Evolutionary conservation across 306 rosid genomes (phyloP).

Genomic region (Erythrophleum fordii): DNA sequence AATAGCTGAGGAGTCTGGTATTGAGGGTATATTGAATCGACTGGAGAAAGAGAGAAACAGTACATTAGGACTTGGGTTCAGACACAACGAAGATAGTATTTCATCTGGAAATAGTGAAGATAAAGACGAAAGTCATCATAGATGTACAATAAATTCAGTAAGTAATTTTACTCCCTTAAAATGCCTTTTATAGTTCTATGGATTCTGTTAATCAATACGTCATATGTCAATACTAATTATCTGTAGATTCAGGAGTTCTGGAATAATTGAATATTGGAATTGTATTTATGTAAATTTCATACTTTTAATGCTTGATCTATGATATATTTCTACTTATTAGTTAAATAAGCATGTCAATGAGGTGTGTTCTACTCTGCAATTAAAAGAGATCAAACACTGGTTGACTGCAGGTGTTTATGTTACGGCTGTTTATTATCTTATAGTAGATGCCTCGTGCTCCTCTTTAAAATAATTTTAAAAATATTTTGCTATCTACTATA

Average conservation of each 20-base stretch:
- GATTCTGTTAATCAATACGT: conserved; percentile 15
- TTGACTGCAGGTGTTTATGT: background rate
- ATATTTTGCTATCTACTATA: conserved; percentile 50
- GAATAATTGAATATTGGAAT: conserved; percentile 16
- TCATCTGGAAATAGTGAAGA: conserved; percentile 19
- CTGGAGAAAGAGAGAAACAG: conserved; percentile 74
- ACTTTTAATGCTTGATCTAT: background rate
- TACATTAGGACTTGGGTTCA: conserved; percentile 46
- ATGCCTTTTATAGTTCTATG: conserved; percentile 19
- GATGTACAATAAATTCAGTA: conserved; percentile 53
- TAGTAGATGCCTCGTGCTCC: conserved; percentile 12
- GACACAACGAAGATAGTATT: conserved; percentile 47
- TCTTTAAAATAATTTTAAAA: conserved; percentile 37
- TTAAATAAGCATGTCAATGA: background rate
- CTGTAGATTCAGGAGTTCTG: background rate
- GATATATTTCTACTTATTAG: conserved; percentile 24
- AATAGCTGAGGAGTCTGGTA: conserved; percentile 63
- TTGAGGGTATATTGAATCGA: conserved; percentile 88
- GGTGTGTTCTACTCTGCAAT: conserved; percentile 12
- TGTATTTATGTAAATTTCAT: background rate
- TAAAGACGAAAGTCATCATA: conserved; percentile 45
- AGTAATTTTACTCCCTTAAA: conserved; percentile 36
- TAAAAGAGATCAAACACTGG: conserved; percentile 16
- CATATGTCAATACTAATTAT: conserved; percentile 1
- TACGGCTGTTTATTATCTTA: background rate